These are phyloP conservation scores for Aristolochia californica DNA, from an alignment of 164 flowering plant genomes.

Conservation along the genomic window DNA sequence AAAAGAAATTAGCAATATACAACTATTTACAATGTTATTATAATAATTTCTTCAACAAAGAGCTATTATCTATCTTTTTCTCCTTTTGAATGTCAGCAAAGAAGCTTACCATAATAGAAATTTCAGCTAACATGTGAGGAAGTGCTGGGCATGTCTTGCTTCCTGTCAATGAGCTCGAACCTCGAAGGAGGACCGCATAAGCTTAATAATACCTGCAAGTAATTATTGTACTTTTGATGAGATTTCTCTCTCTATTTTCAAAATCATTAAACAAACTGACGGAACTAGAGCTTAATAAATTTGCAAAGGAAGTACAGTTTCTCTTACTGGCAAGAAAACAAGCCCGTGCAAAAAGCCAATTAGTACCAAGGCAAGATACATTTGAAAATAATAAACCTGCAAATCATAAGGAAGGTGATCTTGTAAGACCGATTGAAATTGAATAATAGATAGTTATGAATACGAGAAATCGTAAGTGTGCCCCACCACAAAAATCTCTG, in stretches of 20 bases:
- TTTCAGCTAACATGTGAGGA: slow-evolving; percentile 3
- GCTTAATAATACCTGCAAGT: slow-evolving; percentile 60
- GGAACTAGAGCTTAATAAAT: not conserved
- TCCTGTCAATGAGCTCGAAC: slow-evolving; percentile 11
- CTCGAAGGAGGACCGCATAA: slow-evolving; percentile 72
- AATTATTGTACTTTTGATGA: not conserved
- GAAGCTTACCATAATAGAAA: no score
- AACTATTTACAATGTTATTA: no score
- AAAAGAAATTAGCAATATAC: no score
- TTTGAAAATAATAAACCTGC: slow-evolving; percentile 96
- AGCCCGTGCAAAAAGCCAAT: slow-evolving; percentile 92
- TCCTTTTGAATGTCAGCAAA: no score
- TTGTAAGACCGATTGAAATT: no score
- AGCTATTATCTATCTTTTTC: no score
- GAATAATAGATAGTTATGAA: not conserved
- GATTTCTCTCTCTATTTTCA: no score
- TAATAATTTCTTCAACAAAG: no score
- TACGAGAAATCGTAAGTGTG: slow-evolving; percentile 2
- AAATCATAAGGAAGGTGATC: slow-evolving; percentile 6
- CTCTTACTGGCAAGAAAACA: slow-evolving; percentile 77
- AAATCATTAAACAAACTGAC: not conserved
- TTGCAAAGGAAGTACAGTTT: not conserved
- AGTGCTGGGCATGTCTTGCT: not conserved
- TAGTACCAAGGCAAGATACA: slow-evolving; percentile 81
- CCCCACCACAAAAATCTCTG: slow-evolving; percentile 89